Evolutionary conservation across 176 grass and related monocot genomes (phyloP).

Genomic region (Cenchrus purpureus): DNA sequence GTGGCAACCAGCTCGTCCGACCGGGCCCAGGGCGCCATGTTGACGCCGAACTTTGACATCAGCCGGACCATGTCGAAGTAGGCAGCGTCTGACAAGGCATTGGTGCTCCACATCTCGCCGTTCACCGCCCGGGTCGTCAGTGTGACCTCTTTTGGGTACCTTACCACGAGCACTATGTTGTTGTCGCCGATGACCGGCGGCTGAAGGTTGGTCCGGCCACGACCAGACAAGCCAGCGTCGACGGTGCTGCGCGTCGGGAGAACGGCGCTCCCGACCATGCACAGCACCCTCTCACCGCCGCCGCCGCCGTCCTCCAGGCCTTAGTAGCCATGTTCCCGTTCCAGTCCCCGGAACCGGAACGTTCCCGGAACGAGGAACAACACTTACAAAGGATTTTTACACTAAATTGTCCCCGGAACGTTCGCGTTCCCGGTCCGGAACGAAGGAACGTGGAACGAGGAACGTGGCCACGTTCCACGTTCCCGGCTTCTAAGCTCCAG

Average conservation of each 20-base stretch:
- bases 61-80: conserved; percentile 64
- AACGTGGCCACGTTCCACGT: no score
- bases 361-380: no score
- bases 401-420: no score
- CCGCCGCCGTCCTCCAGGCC: background rate
- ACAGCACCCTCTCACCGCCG: conserved; percentile 52
- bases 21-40: conserved; percentile 37
- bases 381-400: no score
- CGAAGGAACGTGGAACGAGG: no score
- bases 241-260: conserved; percentile 38
- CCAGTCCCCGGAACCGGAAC: no score
- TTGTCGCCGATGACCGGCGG: background rate
- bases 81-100: background rate
- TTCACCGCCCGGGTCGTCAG: conserved; percentile 49
- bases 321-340: no score
- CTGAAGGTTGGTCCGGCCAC: conserved; percentile 7
- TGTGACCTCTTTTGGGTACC: conserved; percentile 51
- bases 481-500: no score
- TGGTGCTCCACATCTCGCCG: conserved; percentile 57
- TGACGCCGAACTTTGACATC: no score
- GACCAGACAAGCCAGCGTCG: background rate
- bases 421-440: no score
- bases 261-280: conserved; percentile 54
- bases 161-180: conserved; percentile 38
- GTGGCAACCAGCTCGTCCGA: conserved; percentile 45